A percentile compares a stretch with the other conserved stretches of the same genome.
Evolutionary conservation across 108 stramenopile species (phyloP).

Genomic region (Parietichytrium sp.): DNA sequence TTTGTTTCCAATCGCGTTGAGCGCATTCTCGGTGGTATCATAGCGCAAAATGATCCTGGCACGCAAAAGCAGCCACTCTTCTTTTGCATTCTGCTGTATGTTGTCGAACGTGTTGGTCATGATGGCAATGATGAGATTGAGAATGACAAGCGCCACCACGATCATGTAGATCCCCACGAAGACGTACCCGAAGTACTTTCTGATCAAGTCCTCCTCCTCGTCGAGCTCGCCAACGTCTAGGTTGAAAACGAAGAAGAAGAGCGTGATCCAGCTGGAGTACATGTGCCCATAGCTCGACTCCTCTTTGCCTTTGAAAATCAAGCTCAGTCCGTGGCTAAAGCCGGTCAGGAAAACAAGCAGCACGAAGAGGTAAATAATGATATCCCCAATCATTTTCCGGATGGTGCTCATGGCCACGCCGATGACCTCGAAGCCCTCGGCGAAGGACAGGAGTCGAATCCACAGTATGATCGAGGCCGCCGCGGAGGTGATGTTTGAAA

Average conservation of each 20-base stretch:
- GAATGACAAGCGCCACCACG: constrained; percentile 33
- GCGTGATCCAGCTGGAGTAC: constrained; percentile 30
- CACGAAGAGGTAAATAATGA: neutral
- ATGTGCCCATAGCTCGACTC: neutral
- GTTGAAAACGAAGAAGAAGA: constrained; percentile 30
- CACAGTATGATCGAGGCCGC: neutral
- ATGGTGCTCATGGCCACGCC: constrained; percentile 28
- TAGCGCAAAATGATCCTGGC: neutral
- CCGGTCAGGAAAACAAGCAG: constrained; percentile 9
- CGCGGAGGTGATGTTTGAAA: neutral
- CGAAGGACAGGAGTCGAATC: constrained; percentile 23
- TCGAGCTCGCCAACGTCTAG: constrained; percentile 8
- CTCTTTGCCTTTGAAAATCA: neutral
- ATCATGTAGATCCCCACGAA: constrained; percentile 32
- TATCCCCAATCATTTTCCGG: neutral
- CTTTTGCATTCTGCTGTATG: constrained; percentile 21
- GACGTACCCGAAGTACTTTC: neutral
- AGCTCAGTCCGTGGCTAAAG: neutral
- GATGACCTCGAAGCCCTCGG: constrained; percentile 31
- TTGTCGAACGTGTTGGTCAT: constrained; percentile 39
- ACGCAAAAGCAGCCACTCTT: constrained; percentile 3
- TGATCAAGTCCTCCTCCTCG: neutral
- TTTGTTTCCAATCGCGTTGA: neutral
- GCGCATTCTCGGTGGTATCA: neutral
- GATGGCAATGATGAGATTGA: constrained; percentile 19